These are phyloP conservation scores for Aurantiochytrium sp. DNA, from an alignment of 108 stramenopile species.

Conservation along the genomic window DNA sequence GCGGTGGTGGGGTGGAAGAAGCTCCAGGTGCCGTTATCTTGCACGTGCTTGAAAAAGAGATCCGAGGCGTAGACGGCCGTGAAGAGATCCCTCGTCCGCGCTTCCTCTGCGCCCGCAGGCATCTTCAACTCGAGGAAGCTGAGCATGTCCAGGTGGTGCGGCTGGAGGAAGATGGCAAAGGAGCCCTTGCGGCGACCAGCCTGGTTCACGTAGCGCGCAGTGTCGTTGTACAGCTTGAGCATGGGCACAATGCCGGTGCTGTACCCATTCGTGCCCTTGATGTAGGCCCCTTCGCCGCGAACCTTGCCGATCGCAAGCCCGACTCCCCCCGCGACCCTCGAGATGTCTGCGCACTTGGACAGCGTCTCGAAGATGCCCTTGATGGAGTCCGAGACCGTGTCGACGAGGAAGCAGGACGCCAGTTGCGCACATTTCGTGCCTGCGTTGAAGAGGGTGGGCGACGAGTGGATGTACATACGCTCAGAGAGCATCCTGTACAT, in stretches of 20 bases:
- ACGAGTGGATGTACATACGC: conserved; percentile 88
- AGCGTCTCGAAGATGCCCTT: conserved; percentile 94
- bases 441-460: conserved; percentile 91
- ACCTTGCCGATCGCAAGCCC: conserved; percentile 87
- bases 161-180: conserved; percentile 90
- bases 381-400: conserved; percentile 92
- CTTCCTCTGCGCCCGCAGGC: conserved; percentile 92
- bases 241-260: conserved; percentile 96
- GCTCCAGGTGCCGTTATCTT: conserved; percentile 78
- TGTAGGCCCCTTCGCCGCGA: conserved; percentile 78
- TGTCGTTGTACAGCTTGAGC: conserved; percentile 91
- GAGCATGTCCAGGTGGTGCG: conserved; percentile 91
- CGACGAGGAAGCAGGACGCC: conserved; percentile 83
- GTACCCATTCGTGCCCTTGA: conserved; percentile 81
- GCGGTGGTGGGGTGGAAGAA: not conserved
- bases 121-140: conserved; percentile 86
- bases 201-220: conserved; percentile 92
- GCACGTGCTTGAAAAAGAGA: conserved; percentile 86
- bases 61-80: conserved; percentile 94
- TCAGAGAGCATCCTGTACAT: conserved; percentile 89
- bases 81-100: conserved; percentile 86
- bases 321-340: conserved; percentile 74
- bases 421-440: conserved; percentile 91
- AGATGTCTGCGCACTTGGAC: conserved; percentile 68
- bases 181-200: conserved; percentile 92